phyloP scores from a whole-genome alignment of 805 yeast species.

The Torulaspora delbrueckii region DNA sequence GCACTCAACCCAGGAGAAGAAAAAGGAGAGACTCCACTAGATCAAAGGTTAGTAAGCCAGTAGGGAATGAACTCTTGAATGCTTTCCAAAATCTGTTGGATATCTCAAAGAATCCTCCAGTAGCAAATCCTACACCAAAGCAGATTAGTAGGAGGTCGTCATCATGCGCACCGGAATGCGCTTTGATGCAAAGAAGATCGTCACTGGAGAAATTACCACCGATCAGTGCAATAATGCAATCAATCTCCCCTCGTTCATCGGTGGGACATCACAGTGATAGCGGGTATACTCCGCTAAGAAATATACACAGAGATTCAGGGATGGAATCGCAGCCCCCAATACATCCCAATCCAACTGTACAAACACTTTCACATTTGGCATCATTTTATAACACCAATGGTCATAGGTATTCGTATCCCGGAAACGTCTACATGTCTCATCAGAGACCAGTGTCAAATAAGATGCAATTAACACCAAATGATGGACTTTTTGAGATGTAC shows the following conservation, averaged over 20 bases:
- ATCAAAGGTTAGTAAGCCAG: neutral
- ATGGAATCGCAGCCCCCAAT: neutral
- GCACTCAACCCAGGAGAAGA: slow-evolving; percentile 1
- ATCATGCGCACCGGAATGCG: slow-evolving; percentile 8
- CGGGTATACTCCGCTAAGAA: neutral
- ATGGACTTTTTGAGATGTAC: neutral
- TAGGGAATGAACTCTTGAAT: neutral
- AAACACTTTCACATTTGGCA: slow-evolving; percentile 25
- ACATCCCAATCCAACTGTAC: slow-evolving; percentile 20
- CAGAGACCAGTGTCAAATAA: slow-evolving; percentile 2
- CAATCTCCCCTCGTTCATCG: slow-evolving; percentile 6
- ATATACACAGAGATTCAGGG: neutral
- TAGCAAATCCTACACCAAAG: neutral
- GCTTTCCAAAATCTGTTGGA: slow-evolving; percentile 7
- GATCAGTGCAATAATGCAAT: slow-evolving; percentile 17
- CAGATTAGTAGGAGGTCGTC: slow-evolving; percentile 2
- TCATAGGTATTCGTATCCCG: slow-evolving; percentile 27
- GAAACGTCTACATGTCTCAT: slow-evolving; percentile 9
- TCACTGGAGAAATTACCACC: slow-evolving; percentile 15
- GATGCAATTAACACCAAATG: neutral
- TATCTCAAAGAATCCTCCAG: slow-evolving; percentile 4
- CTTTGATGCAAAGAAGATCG: slow-evolving; percentile 1
- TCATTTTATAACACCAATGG: slow-evolving; percentile 27
- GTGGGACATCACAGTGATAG: neutral
- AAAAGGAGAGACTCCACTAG: slow-evolving; percentile 1